Conservation (phyloP, 768 basidiomycete species). For the Macrolepiota dolichaula region DNA sequence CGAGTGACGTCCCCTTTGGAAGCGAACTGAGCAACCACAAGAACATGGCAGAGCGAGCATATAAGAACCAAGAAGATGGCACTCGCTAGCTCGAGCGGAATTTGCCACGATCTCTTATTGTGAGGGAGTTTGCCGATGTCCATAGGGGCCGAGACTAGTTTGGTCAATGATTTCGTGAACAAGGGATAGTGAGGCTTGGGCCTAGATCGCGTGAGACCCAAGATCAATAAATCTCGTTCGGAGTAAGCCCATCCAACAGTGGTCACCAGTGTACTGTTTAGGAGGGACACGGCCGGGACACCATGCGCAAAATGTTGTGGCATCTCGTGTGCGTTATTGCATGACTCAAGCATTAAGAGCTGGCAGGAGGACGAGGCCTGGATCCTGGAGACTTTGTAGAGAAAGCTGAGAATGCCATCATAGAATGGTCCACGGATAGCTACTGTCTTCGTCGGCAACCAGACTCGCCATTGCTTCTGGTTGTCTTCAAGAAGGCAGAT, state of each 20-base stretch:
- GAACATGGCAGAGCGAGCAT: neutral
- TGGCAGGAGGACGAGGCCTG: neutral
- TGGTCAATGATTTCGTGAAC: neutral
- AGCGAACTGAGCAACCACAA: neutral
- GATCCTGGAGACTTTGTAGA: neutral
- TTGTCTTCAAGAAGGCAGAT: slow-evolving; percentile 15
- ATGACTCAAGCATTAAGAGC: neutral
- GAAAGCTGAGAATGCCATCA: slow-evolving; percentile 1
- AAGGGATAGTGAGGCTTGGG: neutral
- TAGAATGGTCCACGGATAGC: slow-evolving; percentile 1
- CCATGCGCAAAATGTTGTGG: neutral
- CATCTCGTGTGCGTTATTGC: neutral
- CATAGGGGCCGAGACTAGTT: neutral
- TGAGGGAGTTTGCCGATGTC: neutral
- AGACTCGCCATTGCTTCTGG: neutral
- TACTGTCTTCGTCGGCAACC: neutral
- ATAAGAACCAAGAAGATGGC: neutral
- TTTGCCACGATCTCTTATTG: neutral
- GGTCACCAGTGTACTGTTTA: neutral
- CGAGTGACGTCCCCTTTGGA: neutral
- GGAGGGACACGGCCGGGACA: neutral
- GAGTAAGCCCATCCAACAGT: neutral
- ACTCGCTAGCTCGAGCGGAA: neutral
- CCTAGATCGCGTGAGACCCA: neutral
- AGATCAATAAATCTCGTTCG: neutral